Evolutionary conservation across 257 asterid species (phyloP), one percentile per base, ranked within the genome.

Genomic region (Orobanche coerulescens): DNA sequence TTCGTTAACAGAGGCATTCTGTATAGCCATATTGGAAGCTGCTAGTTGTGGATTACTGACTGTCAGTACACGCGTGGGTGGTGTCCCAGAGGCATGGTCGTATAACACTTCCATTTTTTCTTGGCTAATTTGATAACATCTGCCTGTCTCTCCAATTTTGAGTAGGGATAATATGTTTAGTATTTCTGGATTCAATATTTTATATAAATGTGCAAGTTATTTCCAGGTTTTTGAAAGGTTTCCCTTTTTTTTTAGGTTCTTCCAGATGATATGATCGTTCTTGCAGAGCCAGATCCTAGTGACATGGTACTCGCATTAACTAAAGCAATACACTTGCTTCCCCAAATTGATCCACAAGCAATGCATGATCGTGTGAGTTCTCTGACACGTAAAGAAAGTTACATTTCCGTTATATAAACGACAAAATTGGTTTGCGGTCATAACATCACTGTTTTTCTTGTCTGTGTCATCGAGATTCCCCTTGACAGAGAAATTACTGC

Each of bases 11-110:
- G 99, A 93, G 78, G 97, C 97, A 61, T 90, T 90, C 73, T 90
- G 97, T 76, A 91, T 91, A 67, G 97, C 96, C 67, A 88, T 89
- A 74, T 66, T 93, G 76, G 98, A 93, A 77, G 99, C 97, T 67
- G 95, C 97, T 72, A 93, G 95, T 74, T 89, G 97, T 72, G 99
- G 99, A 73, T 71, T 93, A 75, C 67, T 93, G 81, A 89, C 99
- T 54, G 99, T 93, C 86, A 89, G 96, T 67, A 93, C 99, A 68
- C 92, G 94, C 25, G 99, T 93, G 22, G 97, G 99, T 71, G 99
- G 99, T 61, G 99, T 93, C 73, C 99, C 97, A 48, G 97, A 93
- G 97, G 99, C 75, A 93, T 61, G 94, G 60, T 65, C 70, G 70
- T 69, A 44, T 36, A 16, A 40, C 57, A 20, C 25, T 59, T 62